phyloP scores from a whole-genome alignment of 2,329 filamentous ascomycete species.

The Ophiostoma quercus region DNA sequence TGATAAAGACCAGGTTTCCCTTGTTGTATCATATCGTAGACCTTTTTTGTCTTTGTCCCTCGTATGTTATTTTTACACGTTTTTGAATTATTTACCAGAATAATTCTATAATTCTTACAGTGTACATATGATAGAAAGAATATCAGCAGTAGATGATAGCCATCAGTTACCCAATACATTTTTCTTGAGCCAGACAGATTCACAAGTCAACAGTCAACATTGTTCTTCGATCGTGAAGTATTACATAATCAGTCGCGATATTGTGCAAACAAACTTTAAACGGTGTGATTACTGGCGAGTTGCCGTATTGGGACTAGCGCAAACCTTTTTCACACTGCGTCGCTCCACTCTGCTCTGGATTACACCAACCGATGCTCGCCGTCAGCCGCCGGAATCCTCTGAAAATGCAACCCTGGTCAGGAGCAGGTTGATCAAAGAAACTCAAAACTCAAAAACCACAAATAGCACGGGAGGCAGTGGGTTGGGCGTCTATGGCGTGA shows the following conservation, averaged over 20 bases:
- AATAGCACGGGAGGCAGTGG: not conserved
- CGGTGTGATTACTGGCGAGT: not conserved
- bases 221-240: not conserved
- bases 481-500: not conserved
- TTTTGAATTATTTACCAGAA: not conserved
- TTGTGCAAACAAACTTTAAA: not conserved
- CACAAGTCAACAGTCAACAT: too few relatives aligned
- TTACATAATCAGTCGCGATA: not conserved
- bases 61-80: not conserved
- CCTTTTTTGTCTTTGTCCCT: not conserved
- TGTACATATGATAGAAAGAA: too few relatives aligned
- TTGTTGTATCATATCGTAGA: not conserved
- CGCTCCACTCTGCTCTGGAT: not conserved
- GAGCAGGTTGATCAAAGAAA: not conserved
- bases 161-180: too few relatives aligned
- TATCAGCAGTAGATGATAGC: too few relatives aligned
- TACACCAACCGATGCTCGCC: slow-evolving; percentile 6
- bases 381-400: slow-evolving; percentile 4
- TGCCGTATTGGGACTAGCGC: not conserved
- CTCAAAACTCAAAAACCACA: not conserved
- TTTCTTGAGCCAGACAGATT: too few relatives aligned
- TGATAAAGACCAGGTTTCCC: not conserved
- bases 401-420: not conserved
- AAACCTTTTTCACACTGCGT: not conserved
- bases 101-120: too few relatives aligned